A percentile compares a stretch with the other conserved stretches of the same genome.
Evolutionary conservation across 257 asterid genomes (phyloP).

Genomic region (Petrea volubilis): DNA sequence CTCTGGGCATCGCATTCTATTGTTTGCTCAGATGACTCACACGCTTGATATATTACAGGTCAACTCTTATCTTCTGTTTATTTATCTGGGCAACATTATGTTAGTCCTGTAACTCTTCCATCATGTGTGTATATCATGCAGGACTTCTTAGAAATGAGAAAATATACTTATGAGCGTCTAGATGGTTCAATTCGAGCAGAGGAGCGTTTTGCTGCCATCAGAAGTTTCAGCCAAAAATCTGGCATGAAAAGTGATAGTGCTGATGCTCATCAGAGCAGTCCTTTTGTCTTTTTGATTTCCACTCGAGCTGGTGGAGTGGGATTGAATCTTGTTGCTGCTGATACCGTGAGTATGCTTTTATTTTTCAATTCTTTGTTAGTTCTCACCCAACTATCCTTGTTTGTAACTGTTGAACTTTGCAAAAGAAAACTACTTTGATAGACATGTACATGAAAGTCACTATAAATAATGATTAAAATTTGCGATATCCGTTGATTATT

Average conservation of each 20-base stretch:
- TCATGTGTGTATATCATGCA: conserved; percentile 30
- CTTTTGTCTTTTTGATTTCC: conserved; percentile 87
- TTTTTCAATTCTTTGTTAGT: neutral
- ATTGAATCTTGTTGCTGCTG: conserved; percentile 97
- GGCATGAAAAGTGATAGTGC: conserved; percentile 28
- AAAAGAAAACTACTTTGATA: neutral
- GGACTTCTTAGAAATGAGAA: conserved; percentile 89
- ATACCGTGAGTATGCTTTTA: conserved; percentile 61
- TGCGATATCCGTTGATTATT: neutral
- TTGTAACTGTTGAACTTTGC: neutral
- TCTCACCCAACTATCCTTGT: neutral
- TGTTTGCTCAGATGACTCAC: conserved; percentile 97
- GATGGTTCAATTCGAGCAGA: conserved; percentile 97
- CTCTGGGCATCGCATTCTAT: conserved; percentile 75
- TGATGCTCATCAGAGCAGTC: conserved; percentile 35
- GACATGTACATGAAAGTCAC: neutral
- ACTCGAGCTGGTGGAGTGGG: conserved; percentile 99
- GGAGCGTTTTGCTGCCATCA: conserved; percentile 95
- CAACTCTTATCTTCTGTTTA: conserved; percentile 14
- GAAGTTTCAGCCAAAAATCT: conserved; percentile 73
- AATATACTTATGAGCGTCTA: conserved; percentile 89
- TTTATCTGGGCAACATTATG: conserved; percentile 7
- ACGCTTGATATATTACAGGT: conserved; percentile 95
- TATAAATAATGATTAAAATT: neutral
- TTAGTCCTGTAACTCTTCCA: conserved; percentile 16